Conservation (phyloP, 2,329 filamentous ascomycete genomes). For the Colletotrichum navitas region DNA sequence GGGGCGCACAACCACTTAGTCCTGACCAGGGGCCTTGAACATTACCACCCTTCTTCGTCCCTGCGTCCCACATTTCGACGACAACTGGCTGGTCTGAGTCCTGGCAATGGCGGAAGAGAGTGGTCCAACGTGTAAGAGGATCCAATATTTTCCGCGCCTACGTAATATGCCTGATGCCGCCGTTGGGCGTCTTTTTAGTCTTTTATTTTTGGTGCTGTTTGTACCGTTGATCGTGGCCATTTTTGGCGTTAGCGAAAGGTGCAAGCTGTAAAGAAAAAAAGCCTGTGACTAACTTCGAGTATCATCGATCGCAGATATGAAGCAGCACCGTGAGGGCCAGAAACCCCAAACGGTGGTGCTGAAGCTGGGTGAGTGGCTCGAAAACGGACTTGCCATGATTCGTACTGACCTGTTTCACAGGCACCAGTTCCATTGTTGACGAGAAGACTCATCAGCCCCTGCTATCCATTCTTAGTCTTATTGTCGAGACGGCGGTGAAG, state of each 20-base stretch:
- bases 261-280: neutral
- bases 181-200: conserved; percentile 9
- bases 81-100: conserved; percentile 32
- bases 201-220: neutral
- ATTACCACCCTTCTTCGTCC: conserved; percentile 20
- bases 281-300: conserved; percentile 33
- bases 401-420: conserved; percentile 60
- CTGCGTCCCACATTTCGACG: conserved; percentile 39
- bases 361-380: conserved; percentile 77
- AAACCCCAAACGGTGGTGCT: conserved; percentile 84
- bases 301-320: conserved; percentile 67
- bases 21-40: conserved; percentile 35
- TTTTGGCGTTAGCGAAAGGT: neutral
- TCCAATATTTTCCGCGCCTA: conserved; percentile 36
- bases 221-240: neutral
- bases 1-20: conserved; percentile 24
- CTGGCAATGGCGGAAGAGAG: conserved; percentile 42
- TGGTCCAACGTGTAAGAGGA: conserved; percentile 42
- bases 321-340: conserved; percentile 58
- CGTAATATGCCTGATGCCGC: conserved; percentile 34
- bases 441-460: conserved; percentile 95
- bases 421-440: conserved; percentile 98
- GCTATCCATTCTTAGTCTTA: conserved; percentile 88
- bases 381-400: neutral
- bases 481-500: conserved; percentile 93